Evolutionary conservation across 139 green algal genomes (phyloP).

Genomic region (Chlorella sp.): DNA sequence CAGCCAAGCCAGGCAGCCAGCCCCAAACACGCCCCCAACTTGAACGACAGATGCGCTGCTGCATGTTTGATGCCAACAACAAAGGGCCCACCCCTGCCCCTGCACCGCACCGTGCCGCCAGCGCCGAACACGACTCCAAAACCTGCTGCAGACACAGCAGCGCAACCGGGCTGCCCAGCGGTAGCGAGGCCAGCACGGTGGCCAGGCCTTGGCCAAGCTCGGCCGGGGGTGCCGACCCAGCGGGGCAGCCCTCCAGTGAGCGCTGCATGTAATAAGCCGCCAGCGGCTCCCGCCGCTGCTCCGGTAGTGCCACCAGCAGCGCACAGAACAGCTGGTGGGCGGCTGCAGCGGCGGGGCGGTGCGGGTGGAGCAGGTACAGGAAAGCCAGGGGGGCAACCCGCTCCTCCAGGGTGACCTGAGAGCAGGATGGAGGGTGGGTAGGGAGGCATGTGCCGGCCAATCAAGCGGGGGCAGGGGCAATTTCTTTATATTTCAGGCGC

Average conservation of each 20-base stretch:
- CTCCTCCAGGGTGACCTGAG: conserved; percentile 8
- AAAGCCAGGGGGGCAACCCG: conserved; percentile 40
- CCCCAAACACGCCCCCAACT: no score
- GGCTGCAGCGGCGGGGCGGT: conserved; percentile 22
- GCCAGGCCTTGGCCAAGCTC: conserved; percentile 36
- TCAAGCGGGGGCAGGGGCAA: no score
- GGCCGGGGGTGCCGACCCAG: neutral
- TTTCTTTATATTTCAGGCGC: no score
- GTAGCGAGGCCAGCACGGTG: conserved; percentile 37
- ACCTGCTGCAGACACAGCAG: conserved; percentile 41
- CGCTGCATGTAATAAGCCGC: conserved; percentile 43
- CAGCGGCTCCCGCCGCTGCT: conserved; percentile 43
- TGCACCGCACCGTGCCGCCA: conserved; percentile 1
- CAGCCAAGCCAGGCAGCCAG: no score
- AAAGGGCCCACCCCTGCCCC: neutral
- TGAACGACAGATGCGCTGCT: no score
- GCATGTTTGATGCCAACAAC: neutral
- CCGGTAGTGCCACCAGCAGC: conserved; percentile 26
- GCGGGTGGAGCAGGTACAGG: conserved; percentile 50
- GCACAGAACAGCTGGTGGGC: conserved; percentile 49
- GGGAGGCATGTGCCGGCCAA: no score
- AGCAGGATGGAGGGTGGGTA: neutral
- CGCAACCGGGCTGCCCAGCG: conserved; percentile 32
- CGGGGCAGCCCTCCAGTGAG: conserved; percentile 46
- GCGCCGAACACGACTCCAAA: conserved; percentile 12